These are phyloP conservation scores for Senna tora DNA, from an alignment of 306 rosid genomes.

Conservation along the genomic window DNA sequence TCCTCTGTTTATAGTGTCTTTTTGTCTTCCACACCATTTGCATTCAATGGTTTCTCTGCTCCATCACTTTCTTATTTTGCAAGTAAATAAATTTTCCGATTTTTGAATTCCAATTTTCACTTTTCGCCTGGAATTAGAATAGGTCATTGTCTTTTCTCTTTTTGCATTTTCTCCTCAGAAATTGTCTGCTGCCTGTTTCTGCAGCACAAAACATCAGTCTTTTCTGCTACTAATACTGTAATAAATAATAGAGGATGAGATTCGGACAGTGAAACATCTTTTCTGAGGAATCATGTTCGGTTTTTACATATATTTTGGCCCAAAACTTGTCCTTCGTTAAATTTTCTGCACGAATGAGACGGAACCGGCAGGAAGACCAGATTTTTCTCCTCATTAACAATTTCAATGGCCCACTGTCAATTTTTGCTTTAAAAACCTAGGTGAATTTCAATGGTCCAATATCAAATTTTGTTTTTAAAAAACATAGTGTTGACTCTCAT, in stretches of 20 bases:
- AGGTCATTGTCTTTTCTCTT: not conserved
- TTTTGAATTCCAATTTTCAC: too few relatives aligned
- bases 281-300: not conserved
- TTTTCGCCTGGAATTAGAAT: not conserved
- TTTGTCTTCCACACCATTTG: constrained; percentile 11
- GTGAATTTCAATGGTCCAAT: constrained; percentile 26
- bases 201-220: not conserved
- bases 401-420: constrained; percentile 13
- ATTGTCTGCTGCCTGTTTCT: not conserved
- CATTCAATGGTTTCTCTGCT: constrained; percentile 27
- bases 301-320: too few relatives aligned
- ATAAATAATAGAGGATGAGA: not conserved
- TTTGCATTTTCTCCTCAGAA: not conserved
- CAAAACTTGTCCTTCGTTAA: not conserved
- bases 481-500: not conserved
- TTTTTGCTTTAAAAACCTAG: not conserved
- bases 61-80: constrained; percentile 11
- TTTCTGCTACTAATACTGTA: not conserved
- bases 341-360: constrained; percentile 31
- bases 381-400: constrained; percentile 31
- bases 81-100: too few relatives aligned
- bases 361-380: constrained; percentile 24
- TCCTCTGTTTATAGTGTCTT: constrained; percentile 16
- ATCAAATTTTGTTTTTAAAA: not conserved
- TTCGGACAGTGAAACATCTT: not conserved